A percentile compares a stretch with the other conserved stretches of the same genome.
Conservation (phyloP, 495 filamentous ascomycete species). For the Aspergillus avenaceus region DNA sequence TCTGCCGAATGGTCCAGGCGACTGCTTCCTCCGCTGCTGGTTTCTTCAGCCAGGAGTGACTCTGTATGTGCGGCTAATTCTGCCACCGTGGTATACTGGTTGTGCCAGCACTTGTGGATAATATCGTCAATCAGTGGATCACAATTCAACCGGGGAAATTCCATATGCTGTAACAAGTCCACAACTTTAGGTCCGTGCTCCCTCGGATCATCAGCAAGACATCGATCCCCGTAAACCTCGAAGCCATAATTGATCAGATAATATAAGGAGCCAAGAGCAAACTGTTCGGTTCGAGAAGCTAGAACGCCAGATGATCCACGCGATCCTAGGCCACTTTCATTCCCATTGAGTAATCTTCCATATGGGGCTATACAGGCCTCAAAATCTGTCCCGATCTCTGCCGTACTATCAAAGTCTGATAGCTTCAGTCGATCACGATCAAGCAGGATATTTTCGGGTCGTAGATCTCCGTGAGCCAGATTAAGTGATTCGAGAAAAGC, state of each 20-base stretch:
- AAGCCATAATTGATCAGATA: constrained; percentile 36
- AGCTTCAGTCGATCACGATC: constrained; percentile 23
- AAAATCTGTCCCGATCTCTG: constrained; percentile 22
- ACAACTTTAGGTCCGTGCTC: constrained; percentile 32
- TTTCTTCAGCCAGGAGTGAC: constrained; percentile 8
- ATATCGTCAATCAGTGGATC: constrained; percentile 32
- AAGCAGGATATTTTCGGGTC: constrained; percentile 28
- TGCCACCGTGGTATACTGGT: constrained; percentile 25
- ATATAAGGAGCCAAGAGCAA: constrained; percentile 35
- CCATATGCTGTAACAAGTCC: constrained; percentile 30
- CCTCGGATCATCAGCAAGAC: constrained; percentile 29
- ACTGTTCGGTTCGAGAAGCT: constrained; percentile 33
- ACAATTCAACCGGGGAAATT: constrained; percentile 30
- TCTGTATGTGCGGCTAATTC: constrained; percentile 26
- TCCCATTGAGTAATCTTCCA: constrained; percentile 21
- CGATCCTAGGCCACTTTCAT: constrained; percentile 19
- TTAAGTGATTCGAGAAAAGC: constrained; percentile 36
- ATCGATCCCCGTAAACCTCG: constrained; percentile 31
- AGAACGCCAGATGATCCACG: constrained; percentile 25
- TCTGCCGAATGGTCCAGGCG: constrained; percentile 7
- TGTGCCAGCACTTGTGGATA: constrained; percentile 37
- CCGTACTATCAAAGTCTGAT: constrained; percentile 27
- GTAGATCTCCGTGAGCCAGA: constrained; percentile 32
- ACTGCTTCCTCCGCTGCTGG: background rate
- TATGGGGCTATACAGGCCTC: constrained; percentile 26